Conservation (phyloP, 306 rosid species). For the Lithocarpus polystachyus region DNA sequence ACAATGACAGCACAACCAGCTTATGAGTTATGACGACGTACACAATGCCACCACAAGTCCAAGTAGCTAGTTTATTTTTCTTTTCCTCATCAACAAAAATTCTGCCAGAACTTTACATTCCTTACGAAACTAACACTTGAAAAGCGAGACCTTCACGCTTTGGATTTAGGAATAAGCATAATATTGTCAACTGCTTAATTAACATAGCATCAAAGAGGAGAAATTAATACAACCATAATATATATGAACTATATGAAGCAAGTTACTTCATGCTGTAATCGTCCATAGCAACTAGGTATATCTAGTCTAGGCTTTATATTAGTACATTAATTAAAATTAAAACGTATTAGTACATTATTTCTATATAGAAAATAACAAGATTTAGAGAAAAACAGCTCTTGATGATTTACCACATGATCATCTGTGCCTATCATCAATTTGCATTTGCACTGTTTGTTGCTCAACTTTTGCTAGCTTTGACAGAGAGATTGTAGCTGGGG, state of each 20-base stretch:
- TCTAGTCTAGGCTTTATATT: not conserved
- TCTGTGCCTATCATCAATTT: not conserved
- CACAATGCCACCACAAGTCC: no score
- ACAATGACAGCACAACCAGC: no score
- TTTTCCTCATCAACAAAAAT: no score
- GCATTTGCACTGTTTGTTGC: not conserved
- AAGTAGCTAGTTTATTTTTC: no score
- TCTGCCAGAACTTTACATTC: no score
- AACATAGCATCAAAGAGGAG: not conserved
- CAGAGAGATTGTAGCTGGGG: slow-evolving; percentile 31
- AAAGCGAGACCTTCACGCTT: no score
- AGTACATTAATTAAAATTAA: not conserved
- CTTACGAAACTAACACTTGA: no score
- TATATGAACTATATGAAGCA: no score
- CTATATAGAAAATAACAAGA: not conserved
- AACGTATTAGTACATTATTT: not conserved
- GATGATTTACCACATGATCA: not conserved
- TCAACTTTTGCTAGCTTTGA: slow-evolving; percentile 15
- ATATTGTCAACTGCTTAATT: not conserved
- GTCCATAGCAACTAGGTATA: not conserved
- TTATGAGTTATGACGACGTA: no score
- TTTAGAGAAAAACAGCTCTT: not conserved
- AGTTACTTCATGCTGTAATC: not conserved
- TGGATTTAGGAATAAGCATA: no score
- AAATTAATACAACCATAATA: not conserved